Evolutionary conservation across 148 eudicot genomes (phyloP).

Genomic region (Chenopodium berlandieri): DNA sequence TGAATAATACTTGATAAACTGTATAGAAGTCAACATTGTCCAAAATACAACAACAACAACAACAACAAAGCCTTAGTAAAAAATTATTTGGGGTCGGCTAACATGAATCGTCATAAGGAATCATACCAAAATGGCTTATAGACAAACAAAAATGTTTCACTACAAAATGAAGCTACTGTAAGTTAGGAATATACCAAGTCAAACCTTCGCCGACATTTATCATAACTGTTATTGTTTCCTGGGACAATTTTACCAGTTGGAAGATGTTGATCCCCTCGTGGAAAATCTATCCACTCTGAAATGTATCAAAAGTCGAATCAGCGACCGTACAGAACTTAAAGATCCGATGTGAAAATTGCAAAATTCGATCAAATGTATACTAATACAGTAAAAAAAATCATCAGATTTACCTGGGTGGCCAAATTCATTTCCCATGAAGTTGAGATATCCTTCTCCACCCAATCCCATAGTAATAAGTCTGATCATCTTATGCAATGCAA

Average conservation of each 20-base stretch:
- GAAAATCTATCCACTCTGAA: conserved; percentile 98
- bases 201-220: conserved; percentile 96
- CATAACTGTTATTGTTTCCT: conserved; percentile 80
- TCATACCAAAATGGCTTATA: not conserved
- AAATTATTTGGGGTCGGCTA: no score
- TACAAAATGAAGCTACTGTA: not conserved
- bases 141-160: not conserved
- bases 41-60: not conserved
- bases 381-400: not conserved
- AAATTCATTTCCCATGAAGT: conserved; percentile 99
- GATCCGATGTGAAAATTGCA: not conserved
- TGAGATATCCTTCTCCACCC: conserved; percentile 98
- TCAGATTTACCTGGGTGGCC: conserved; percentile 87
- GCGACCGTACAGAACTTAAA: not conserved
- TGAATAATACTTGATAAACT: not conserved
- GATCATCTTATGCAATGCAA: conserved; percentile 98
- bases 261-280: conserved; percentile 74
- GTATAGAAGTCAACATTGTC: not conserved
- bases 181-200: conserved; percentile 60
- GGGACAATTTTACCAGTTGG: conserved; percentile 70
- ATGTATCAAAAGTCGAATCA: conserved; percentile 18
- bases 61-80: no score
- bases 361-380: not conserved
- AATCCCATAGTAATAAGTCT: conserved; percentile 94
- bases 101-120: no score